Conservation (phyloP, 768 basidiomycete genomes). For the Jaapia argillacea region DNA sequence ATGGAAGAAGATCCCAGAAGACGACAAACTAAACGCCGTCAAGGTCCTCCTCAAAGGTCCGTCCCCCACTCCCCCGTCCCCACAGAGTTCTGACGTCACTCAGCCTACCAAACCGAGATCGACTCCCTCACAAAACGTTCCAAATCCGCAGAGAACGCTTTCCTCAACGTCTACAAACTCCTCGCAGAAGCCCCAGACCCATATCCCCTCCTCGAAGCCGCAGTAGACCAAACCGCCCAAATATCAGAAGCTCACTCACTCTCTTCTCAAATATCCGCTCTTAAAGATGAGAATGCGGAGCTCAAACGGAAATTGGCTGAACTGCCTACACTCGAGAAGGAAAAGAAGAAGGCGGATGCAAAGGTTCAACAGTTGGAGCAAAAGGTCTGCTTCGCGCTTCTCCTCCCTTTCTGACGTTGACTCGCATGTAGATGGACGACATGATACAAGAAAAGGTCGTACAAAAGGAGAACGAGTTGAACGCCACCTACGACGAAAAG, state of each 20-base stretch:
- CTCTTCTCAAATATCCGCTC: conserved; percentile 59
- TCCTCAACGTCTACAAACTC: conserved; percentile 94
- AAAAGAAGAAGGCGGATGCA: conserved; percentile 66
- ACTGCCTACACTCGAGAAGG: conserved; percentile 47
- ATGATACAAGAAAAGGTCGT: conserved; percentile 81
- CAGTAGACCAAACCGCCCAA: conserved; percentile 92
- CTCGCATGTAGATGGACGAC: conserved; percentile 74
- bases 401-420: not conserved
- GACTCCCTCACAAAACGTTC: conserved; percentile 90
- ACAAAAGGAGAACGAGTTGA: conserved; percentile 93
- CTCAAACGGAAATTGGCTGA: conserved; percentile 66
- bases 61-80: conserved; percentile 5
- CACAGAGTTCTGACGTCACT: conserved; percentile 1
- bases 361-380: conserved; percentile 74
- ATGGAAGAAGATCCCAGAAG: conserved; percentile 91
- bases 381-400: conserved; percentile 40
- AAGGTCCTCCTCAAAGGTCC: conserved; percentile 84
- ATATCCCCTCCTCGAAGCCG: conserved; percentile 90
- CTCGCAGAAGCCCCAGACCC: conserved; percentile 97
- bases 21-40: conserved; percentile 79
- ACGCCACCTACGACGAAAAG: conserved; percentile 94
- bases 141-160: conserved; percentile 89
- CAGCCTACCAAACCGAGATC: conserved; percentile 95
- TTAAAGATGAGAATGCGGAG: conserved; percentile 77
- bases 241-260: conserved; percentile 72